Base-by-base conservation (phyloP, 768 basidiomycete genomes). In the Boletus pseudopeckii region DNA sequence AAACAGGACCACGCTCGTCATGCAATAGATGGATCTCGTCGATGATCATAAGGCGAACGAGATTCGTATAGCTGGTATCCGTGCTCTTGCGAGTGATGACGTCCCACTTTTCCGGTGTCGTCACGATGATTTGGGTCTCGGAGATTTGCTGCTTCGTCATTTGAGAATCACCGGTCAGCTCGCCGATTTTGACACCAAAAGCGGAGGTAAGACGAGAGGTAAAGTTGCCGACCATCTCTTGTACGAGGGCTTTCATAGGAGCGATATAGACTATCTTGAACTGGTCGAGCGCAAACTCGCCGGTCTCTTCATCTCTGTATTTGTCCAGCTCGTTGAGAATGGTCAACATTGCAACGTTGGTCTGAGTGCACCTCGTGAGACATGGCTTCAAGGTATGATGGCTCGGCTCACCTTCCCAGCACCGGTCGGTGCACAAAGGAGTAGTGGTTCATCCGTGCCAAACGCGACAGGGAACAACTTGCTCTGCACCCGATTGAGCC, bases 71-170 rank as follows among this genome's bases (percentile, higher is more conserved):
- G 58, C 88, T 90, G 18, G 92, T 94, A 63, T 98, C 97, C 0
- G 95, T 96, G 60, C 86, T 90, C 76, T 99, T 99, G 63, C 97
- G 88, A 6, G 96, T 98, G 68, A 99, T 96, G 65, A 99, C 97
- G 62, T 99, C 96, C 92, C 93, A 99, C 70, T 99, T 98, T 74
- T 99, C 97, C 0, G 96, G 97, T 0, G 97, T 98, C 0, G 95
- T 97, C 57, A 98, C 94, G 70, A 98, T 98, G 65, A 99, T 92
- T 67, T 98, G 95, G 0, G 96, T 97, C 65, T 95, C 94, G 9
- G 93, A 74, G 50, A 98, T 98, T 71, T 98, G 96, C 56, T 91
- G 86, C 70, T 98, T 99, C 50, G 95, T 99, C 82, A 98, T 90
- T 77, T 98, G 95, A 26, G 92, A 83, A 70, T 99, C 97, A 24